Base-by-base conservation (phyloP, 306 rosid genomes). In the Astragalus membranaceus region DNA sequence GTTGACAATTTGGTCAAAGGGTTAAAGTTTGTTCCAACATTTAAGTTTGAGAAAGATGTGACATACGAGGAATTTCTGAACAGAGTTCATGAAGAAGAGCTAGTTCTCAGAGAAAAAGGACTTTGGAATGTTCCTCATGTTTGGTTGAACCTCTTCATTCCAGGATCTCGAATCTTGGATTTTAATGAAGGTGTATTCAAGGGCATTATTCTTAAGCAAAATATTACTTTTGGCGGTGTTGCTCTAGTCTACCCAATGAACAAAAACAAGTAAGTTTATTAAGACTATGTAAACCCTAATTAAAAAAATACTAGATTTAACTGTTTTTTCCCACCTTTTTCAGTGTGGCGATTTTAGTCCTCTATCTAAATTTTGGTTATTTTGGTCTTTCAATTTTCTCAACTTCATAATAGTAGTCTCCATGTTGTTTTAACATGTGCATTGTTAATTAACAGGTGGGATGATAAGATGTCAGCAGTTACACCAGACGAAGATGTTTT, bases 111-210 rank as follows among this genome's bases (percentile, higher is more conserved):
- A 12, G 1, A 71, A 36, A 14, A 70, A 65, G 95, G 91, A 14
- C 74, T 78, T 0, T 86, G 92, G 95, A 78, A 88, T 0, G 72
- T 64, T 30, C 76, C 95, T 53, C 97, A 91, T 65, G 95, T 92
- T 39, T 91, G 92, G 90, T 2, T 88, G 6, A 83, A 86, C 78
- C 64, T 91, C 12, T 88, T 82, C 32, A 16, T 91, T 30, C 95
- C 97, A 4, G 78, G 75, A 76, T 91, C 97, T 16, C 54, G 74
- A 44, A 80, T 91, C 2, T 46, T 8, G 0, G 86, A 85, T 55
- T 83, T 91, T 16, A 63, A 91, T 70, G 72, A 78, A 0, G 88
- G 85, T 12, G 91, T 91, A 5, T 85, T 80, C 71, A 78, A 64
- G 54, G 50, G 53, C 65, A 88, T 91, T 36, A 33, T 86, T 76